Evolutionary conservation across 306 rosid species (phyloP), one percentile per base, ranked within the genome.

Genomic region (Luffa acutangula): DNA sequence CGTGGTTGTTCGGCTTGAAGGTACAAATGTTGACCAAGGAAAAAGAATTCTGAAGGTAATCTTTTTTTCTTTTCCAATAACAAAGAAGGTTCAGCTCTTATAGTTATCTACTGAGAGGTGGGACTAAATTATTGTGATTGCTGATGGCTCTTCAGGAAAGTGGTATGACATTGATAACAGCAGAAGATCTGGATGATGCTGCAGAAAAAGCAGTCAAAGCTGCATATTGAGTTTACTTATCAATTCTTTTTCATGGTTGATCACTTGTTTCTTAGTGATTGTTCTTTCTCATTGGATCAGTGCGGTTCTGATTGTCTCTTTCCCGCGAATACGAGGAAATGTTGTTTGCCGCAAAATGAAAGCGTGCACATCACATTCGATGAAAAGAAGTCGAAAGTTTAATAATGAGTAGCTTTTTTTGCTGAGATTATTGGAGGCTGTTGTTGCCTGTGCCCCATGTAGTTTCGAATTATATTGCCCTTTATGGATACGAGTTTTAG

Each of bases 131-230:
- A 31, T 4, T 73, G 33, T 73, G 48, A 60, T 78, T 13, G 60
- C 81, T 39, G 77, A 70, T 87, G 83, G 71, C 59, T 80, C 46
- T 78, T 88, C 96, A 95, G 99, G 99, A 96, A 87, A 93, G 98
- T 86, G 94, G 97, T 6, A 53, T 96, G 98, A 11, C 91, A 42
- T 87, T 96, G 76, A 93, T 93, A 82, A 89, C 99, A 12, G 99
- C 98, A 41, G 98, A 96, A 80, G 99, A 96, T 88, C 87, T 96
- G 85, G 99, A 93, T 64, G 99, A 93, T 85, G 99, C 99, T 25
- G 99, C 99, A 7, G 96, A 87, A 54, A 96, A 93, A 88, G 99
- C 97, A 56, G 98, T 93, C 59, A 87, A 93, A 82, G 92, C 97
- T 41, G 81, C 90, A 80, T 88, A 88, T 82, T 92, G 90, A 91